Evolutionary conservation across 2,329 filamentous ascomycete species (phyloP), one percentile per base, ranked within the genome.

Genomic region (Fusarium sp.): DNA sequence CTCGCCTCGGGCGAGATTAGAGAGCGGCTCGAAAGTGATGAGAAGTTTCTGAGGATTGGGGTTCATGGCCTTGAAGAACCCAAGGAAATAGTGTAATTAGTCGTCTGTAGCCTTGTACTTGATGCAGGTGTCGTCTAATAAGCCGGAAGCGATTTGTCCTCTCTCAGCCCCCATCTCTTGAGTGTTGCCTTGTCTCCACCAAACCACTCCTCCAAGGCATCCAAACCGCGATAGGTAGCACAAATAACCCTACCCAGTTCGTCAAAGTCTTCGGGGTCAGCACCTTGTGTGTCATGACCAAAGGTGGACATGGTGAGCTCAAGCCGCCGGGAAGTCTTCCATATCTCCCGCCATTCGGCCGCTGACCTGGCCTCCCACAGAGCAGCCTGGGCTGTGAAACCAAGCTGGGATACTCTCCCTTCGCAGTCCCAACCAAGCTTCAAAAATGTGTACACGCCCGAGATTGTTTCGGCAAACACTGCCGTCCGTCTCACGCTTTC

Each of bases 401-500:
- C 66, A 34, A 68, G 66, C 14, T 59, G 50, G 2, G 66, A 45
- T n/a, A 68, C 34, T 23, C 20, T 59, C 13, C 18, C 60, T 3
- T 45, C 60, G 6, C 37, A 30, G 8, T 68, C 61, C 66, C 66
- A 65, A 4, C 66, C 52, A 52, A 64, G 60, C 34, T 35, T 64
- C 7, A 68, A 32, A 35, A 68, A 65, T 5, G 25, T 54, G 34
- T 68, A 68, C 13, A 68, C 39, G 5, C 60, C 61, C 6, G 43
- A 41, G 34, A 65, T 27, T 2, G 58, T 16, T 27, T 64, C 66
- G n/a, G 54, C 60, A 54, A 68, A 68, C 5, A 68, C 18, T 10
- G 43, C n/a, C 14, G 66, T 68, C n/a, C 66, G 52, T 13, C 60
- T 62, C 18, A 68, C 43, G 20, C 61, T 68, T 30, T 68, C 66